These are phyloP conservation scores for Dendrobium chrysotoxum DNA, from an alignment of 106 monocot genomes.

Conservation along the genomic window DNA sequence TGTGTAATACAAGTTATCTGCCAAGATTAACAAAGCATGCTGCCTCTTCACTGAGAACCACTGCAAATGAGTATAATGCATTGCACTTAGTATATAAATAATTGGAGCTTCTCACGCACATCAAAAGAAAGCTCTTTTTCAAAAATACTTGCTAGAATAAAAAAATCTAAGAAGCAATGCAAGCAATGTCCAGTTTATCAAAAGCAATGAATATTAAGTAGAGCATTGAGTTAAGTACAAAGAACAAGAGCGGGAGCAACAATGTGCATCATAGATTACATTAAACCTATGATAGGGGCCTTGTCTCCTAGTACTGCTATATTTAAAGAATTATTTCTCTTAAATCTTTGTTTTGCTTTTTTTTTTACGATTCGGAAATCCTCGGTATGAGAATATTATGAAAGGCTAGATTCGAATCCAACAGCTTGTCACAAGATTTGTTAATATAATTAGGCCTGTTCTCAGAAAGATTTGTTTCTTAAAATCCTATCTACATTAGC, in stretches of 20 bases:
- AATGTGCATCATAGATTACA: neutral
- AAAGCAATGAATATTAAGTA: neutral
- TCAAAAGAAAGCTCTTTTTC: neutral
- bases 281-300: neutral
- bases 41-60: conserved; percentile 86
- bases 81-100: neutral
- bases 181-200: neutral
- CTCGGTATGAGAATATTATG: too few species aligned
- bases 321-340: too few species aligned
- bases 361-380: too few species aligned
- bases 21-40: conserved; percentile 77
- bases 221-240: neutral
- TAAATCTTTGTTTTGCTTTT: too few species aligned
- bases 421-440: too few species aligned
- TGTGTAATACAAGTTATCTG: conserved; percentile 70
- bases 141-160: neutral
- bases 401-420: too few species aligned
- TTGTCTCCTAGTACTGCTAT: neutral
- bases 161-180: neutral
- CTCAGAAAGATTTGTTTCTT: too few species aligned
- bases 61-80: conserved; percentile 33
- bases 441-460: too few species aligned
- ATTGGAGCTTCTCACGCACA: neutral
- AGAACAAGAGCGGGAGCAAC: neutral
- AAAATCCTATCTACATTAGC: too few species aligned